phyloP scores from a whole-genome alignment of 2,329 filamentous ascomycete genomes.

The Fusarium avenaceum region DNA sequence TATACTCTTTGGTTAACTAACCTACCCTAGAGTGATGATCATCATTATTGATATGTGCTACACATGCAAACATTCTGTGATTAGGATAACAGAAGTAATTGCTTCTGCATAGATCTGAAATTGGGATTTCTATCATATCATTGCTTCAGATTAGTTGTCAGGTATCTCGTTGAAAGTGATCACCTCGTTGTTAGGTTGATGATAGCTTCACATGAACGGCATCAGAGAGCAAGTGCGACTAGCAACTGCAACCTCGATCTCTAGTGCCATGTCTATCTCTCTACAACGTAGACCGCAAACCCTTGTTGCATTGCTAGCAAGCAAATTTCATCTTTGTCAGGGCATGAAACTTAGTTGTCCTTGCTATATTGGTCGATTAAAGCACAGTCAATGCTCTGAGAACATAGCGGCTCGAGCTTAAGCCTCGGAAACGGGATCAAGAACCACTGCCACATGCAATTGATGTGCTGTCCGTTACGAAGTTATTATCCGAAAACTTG shows the following conservation, averaged over 20 bases:
- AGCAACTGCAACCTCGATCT: background rate
- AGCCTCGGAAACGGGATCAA: slow-evolving; percentile 1
- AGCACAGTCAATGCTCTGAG: slow-evolving; percentile 10
- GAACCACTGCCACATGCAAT: slow-evolving; percentile 7
- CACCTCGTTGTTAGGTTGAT: background rate
- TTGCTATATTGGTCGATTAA: background rate
- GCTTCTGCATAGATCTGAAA: background rate
- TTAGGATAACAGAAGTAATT: background rate
- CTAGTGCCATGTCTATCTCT: background rate
- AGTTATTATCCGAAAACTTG: background rate
- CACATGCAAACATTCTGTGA: background rate
- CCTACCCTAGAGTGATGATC: background rate
- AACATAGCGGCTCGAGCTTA: slow-evolving; percentile 17
- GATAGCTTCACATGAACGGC: background rate
- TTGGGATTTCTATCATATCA: background rate
- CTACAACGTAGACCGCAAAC: too few species aligned
- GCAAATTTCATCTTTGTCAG: background rate
- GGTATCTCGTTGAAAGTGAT: too few species aligned
- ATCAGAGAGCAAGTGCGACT: too few species aligned
- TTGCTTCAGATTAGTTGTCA: background rate
- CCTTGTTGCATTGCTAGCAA: too few species aligned
- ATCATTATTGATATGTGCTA: background rate
- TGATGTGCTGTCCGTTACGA: background rate
- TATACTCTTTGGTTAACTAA: background rate
- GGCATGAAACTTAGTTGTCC: background rate